Percentiles rank a stretch among this genome's conserved stretches.
These are phyloP conservation scores for Lignosus rhinocerotis DNA, from an alignment of 1,284 basidiomycete genomes.

Conservation along the genomic window DNA sequence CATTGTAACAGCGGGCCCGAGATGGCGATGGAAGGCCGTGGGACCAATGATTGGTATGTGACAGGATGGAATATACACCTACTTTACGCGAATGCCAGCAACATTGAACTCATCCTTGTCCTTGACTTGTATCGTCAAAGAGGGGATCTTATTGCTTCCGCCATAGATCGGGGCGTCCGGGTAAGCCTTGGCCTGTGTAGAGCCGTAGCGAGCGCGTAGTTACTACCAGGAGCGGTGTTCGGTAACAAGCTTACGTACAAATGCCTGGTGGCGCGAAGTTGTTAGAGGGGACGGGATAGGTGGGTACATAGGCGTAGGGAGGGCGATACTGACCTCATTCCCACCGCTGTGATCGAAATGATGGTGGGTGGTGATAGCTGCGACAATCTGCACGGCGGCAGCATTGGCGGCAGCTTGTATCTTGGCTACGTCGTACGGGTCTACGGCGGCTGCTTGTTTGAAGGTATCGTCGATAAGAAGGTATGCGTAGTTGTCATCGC, in stretches of 20 bases:
- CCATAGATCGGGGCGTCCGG: conserved; percentile 80
- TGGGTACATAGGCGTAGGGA: neutral
- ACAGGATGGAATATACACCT: conserved; percentile 18
- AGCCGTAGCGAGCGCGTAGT: neutral
- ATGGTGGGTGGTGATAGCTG: conserved; percentile 86
- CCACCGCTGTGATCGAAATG: conserved; percentile 92
- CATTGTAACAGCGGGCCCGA: no score
- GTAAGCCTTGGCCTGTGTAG: conserved; percentile 53
- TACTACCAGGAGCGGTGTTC: neutral
- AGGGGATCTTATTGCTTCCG: conserved; percentile 73
- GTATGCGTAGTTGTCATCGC: conserved; percentile 89
- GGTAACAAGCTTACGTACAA: conserved; percentile 44
- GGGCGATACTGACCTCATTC: conserved; percentile 53
- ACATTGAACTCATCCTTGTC: conserved; percentile 78
- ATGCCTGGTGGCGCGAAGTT: conserved; percentile 41
- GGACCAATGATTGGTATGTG: neutral
- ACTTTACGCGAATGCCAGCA: conserved; percentile 74
- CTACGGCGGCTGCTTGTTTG: conserved; percentile 75
- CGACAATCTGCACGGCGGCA: conserved; percentile 71
- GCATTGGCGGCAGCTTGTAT: conserved; percentile 69
- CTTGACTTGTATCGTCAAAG: conserved; percentile 72
- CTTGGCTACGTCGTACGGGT: conserved; percentile 82
- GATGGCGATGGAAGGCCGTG: neutral
- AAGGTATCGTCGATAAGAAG: conserved; percentile 75
- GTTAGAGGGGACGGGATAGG: neutral